These are phyloP conservation scores for Rubroboletus satanas DNA, from an alignment of 768 basidiomycete species.

Conservation along the genomic window DNA sequence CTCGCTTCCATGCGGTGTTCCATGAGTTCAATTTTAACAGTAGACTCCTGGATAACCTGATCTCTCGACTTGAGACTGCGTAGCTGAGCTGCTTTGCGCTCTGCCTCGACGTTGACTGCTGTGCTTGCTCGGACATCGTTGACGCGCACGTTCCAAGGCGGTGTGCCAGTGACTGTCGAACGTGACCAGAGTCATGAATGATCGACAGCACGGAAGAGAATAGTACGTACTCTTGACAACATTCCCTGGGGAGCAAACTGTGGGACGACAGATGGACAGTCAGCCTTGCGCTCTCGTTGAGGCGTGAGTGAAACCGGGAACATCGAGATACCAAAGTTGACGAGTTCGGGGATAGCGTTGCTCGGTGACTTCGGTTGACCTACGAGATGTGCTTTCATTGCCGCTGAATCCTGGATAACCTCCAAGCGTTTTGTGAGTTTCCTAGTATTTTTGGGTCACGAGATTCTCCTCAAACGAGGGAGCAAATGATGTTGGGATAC, in stretches of 20 bases:
- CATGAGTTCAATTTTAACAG: slow-evolving; percentile 93
- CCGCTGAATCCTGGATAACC: slow-evolving; percentile 63
- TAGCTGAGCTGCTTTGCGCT: slow-evolving; percentile 78
- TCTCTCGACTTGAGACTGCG: slow-evolving; percentile 87
- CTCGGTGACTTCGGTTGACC: slow-evolving; percentile 71
- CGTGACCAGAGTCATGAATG: background rate
- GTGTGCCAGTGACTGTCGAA: slow-evolving; percentile 57
- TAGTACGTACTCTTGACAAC: slow-evolving; percentile 66
- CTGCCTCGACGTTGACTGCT: slow-evolving; percentile 88
- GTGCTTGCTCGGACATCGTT: slow-evolving; percentile 78
- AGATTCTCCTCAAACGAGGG: background rate
- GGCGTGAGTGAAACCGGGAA: slow-evolving; percentile 18
- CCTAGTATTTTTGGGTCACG: slow-evolving; percentile 38
- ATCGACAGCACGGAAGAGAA: background rate
- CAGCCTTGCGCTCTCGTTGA: background rate
- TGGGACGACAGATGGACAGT: background rate
- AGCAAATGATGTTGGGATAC: slow-evolving; percentile 19
- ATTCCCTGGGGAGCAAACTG: slow-evolving; percentile 81
- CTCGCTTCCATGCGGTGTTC: slow-evolving; percentile 88
- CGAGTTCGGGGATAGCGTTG: slow-evolving; percentile 71
- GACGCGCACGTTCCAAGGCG: slow-evolving; percentile 85
- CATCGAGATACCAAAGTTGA: slow-evolving; percentile 90
- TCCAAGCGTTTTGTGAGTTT: slow-evolving; percentile 86
- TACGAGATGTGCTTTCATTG: slow-evolving; percentile 66
- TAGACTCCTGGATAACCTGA: slow-evolving; percentile 81